Conservation (phyloP, 768 basidiomycete genomes). For the Phaffia australis region DNA sequence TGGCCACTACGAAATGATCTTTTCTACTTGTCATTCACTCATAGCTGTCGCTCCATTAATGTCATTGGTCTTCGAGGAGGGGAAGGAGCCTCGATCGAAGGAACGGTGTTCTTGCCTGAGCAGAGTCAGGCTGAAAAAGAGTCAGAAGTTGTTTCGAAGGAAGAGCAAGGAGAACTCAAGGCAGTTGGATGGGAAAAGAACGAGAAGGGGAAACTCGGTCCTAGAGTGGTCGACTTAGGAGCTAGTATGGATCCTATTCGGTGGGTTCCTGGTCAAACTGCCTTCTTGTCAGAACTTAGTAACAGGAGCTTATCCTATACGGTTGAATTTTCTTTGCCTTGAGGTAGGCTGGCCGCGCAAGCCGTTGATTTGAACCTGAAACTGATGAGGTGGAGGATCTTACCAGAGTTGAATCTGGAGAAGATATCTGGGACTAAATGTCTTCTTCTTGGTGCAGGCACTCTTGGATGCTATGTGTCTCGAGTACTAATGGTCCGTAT, state of each 20-base stretch:
- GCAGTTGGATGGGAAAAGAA: constrained; percentile 97
- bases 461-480: constrained; percentile 91
- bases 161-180: constrained; percentile 39
- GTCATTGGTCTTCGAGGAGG: constrained; percentile 69
- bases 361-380: constrained; percentile 97
- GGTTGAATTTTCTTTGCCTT: neutral
- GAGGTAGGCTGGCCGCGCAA: constrained; percentile 70
- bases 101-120: neutral
- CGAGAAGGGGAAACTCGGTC: constrained; percentile 69
- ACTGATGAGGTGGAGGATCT: constrained; percentile 93
- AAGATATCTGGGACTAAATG: constrained; percentile 69
- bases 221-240: constrained; percentile 77
- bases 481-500: constrained; percentile 69
- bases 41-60: constrained; percentile 45
- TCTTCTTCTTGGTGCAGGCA: constrained; percentile 85
- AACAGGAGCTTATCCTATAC: neutral
- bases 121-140: neutral
- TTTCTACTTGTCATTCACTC: constrained; percentile 57
- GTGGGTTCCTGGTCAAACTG: constrained; percentile 38
- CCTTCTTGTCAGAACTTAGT: neutral
- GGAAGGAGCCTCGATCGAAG: constrained; percentile 36
- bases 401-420: constrained; percentile 79
- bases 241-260: constrained; percentile 90
- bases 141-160: neutral
- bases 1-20: constrained; percentile 93